Evolutionary conservation across 305 asterid genomes (phyloP).

Genomic region (Fraxinus dipetala): DNA sequence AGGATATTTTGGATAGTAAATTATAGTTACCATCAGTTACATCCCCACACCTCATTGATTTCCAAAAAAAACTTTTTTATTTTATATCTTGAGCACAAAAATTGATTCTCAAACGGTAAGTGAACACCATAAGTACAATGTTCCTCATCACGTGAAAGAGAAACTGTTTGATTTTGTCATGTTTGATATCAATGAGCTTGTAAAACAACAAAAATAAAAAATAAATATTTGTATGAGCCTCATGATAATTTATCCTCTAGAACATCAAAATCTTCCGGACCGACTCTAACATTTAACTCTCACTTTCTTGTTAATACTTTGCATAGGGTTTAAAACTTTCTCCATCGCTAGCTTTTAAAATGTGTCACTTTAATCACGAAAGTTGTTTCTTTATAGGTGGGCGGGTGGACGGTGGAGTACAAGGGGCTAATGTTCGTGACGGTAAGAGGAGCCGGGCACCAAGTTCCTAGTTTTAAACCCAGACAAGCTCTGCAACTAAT

Average conservation of each 20-base stretch:
- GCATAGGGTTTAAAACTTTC: neutral
- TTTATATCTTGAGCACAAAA: no score
- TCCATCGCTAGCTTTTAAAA: neutral
- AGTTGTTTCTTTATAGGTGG: conserved; percentile 33
- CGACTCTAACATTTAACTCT: neutral
- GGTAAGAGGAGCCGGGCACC: conserved; percentile 64
- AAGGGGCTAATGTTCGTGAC: conserved; percentile 44
- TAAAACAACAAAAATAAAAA: no score
- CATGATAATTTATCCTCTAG: neutral
- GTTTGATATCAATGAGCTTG: neutral
- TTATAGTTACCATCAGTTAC: neutral
- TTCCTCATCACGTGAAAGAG: neutral
- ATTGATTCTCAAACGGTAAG: neutral
- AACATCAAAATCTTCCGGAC: neutral
- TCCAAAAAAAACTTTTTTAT: no score
- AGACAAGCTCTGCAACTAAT: conserved; percentile 60
- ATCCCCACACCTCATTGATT: no score
- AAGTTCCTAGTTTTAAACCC: conserved; percentile 64
- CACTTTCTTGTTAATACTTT: neutral
- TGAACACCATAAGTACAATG: neutral
- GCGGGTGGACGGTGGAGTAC: conserved; percentile 55
- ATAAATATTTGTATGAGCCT: neutral
- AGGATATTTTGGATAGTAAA: no score
- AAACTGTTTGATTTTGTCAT: neutral
- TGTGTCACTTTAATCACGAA: neutral